Conservation (phyloP, 2,329 filamentous ascomycete genomes). For the Pestalotiopsis sp. region DNA sequence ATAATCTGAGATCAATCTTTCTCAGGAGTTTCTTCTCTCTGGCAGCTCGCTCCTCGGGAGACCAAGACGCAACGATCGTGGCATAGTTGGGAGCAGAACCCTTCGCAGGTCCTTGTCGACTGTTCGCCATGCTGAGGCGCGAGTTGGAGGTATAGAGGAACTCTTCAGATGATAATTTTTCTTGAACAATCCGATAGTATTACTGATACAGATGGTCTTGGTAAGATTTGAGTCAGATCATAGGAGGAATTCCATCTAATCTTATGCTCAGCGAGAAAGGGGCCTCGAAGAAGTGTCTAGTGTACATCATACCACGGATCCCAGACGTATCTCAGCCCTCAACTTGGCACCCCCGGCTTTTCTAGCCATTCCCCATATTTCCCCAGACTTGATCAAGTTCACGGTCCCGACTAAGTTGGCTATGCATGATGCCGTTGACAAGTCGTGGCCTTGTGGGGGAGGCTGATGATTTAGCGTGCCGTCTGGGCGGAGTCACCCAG, state of each 20-base stretch:
- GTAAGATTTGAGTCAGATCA: background rate
- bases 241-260: background rate
- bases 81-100: conserved; percentile 18
- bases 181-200: too few relatives aligned
- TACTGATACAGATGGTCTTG: background rate
- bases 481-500: background rate
- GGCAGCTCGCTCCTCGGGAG: conserved; percentile 39
- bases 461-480: background rate
- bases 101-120: background rate
- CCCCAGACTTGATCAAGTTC: background rate
- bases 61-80: conserved; percentile 22
- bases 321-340: background rate
- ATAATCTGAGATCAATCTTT: conserved; percentile 59
- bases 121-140: background rate
- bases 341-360: background rate
- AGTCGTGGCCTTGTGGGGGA: background rate
- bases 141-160: too few relatives aligned
- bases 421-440: background rate
- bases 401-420: background rate
- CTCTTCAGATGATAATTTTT: too few relatives aligned
- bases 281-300: background rate
- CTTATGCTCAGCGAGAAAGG: background rate
- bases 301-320: background rate
- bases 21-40: conserved; percentile 55
- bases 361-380: background rate